A percentile compares a stretch with the other conserved stretches of the same genome.
Evolutionary conservation across 2,329 filamentous ascomycete genomes (phyloP).

Genomic region (Hymenoscyphus fructigenus): DNA sequence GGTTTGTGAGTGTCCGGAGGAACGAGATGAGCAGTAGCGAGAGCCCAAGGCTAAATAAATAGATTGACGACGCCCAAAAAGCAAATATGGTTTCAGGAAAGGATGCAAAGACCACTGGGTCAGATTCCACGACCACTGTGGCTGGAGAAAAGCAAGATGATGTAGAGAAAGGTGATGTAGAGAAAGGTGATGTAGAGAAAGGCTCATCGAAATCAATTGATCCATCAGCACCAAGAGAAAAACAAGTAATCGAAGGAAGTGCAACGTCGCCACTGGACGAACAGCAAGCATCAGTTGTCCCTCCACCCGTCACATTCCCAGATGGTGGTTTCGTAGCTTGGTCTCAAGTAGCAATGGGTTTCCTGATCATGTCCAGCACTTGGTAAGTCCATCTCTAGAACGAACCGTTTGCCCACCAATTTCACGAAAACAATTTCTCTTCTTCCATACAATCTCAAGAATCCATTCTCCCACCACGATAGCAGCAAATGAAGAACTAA

Average conservation of each 20-base stretch:
- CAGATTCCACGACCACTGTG: background rate
- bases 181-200: background rate
- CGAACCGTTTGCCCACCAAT: no score
- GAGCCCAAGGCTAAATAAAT: background rate
- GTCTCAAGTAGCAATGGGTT: slow-evolving; percentile 50
- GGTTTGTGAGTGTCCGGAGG: background rate
- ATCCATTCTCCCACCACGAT: background rate
- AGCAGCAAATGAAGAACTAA: slow-evolving; percentile 35
- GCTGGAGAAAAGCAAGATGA: background rate
- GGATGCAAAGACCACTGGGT: background rate
- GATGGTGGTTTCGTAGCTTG: slow-evolving; percentile 44
- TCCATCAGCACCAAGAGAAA: background rate
- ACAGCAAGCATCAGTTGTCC: background rate
- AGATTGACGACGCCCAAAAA: background rate
- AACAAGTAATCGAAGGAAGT: background rate
- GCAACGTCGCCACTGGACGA: background rate
- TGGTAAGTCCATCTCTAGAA: slow-evolving; percentile 45
- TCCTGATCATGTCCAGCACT: slow-evolving; percentile 45
- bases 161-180: background rate
- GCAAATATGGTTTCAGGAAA: background rate
- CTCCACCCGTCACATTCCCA: background rate
- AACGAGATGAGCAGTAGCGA: background rate
- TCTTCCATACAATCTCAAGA: no score
- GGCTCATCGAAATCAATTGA: background rate
- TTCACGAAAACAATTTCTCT: no score